Base-by-base conservation (phyloP, 1,284 basidiomycete genomes). In the Polyporus tsugae region DNA sequence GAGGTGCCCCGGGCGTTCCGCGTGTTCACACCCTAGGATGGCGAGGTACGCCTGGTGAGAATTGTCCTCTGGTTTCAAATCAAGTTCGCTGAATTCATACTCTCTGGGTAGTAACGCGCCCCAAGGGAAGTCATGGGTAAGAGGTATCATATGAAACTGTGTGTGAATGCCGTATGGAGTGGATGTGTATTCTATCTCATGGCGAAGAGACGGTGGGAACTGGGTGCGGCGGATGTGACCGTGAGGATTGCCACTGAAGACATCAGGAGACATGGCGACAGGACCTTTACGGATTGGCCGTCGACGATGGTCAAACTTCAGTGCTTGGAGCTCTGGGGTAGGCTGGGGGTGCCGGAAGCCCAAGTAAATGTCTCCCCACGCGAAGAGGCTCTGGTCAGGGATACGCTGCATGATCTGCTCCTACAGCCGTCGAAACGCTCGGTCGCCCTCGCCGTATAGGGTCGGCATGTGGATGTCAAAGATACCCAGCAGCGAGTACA, bases 371-470 rank as follows among this genome's bases (percentile, higher is more conserved):
- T 53, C 10, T 33, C 25, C 25, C 49, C 49, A 57, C 17, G 17
- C 55, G 19, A 57, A 57, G 17, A 57, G 55, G 35, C 35, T 57
- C 35, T 57, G 35, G 55, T 57, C 55, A 1, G 55, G 55, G 55
- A 61, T 29, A 6, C 39, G n/a, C 39, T 13, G 22, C 62, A 53
- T 33, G 36, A 63, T 53, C 62, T 46, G 9, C 29, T 57, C 55
- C 15, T 57, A 35, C 5, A 57, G 33, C 2, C 55, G 17, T 9
- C 55, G 35, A 35, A 57, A 57, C 1, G 55, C 55, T 5, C 13
- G 55, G 6, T 17, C 17, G 35, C 55, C 55, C 55, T 57, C 55
- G 6, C 55, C 55, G 6, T 57, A 57, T 2, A 57, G 55, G 13
- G 55, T 35, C 6, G 33, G 35, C 35, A 38, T 57, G 19, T 57